A percentile compares a stretch with the other conserved stretches of the same genome.
Conservation (phyloP, 768 basidiomycete genomes). For the Paxillus involutus region DNA sequence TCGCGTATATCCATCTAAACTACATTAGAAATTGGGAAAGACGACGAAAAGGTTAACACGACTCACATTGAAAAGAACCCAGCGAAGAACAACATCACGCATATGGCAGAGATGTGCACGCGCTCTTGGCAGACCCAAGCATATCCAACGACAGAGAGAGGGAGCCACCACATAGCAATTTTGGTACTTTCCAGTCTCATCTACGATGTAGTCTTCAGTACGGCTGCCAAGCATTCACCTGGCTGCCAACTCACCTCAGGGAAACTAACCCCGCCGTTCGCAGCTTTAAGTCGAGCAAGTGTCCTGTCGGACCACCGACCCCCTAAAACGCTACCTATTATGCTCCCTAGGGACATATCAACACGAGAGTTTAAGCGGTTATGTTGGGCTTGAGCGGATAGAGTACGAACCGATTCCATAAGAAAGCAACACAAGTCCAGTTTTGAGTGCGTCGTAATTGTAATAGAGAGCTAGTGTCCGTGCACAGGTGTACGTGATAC, state of each 20-base stretch:
- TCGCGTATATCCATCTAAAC: slow-evolving; percentile 60
- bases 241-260: slow-evolving; percentile 56
- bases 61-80: slow-evolving; percentile 77
- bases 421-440: slow-evolving; percentile 75
- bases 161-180: slow-evolving; percentile 49
- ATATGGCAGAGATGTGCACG: slow-evolving; percentile 66
- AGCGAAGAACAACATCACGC: slow-evolving; percentile 69
- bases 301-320: slow-evolving; percentile 60
- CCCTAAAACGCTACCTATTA: slow-evolving; percentile 56
- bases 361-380: neutral
- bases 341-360: slow-evolving; percentile 34
- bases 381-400: neutral
- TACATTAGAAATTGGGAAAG: neutral
- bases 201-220: slow-evolving; percentile 31
- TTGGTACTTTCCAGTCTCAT: slow-evolving; percentile 74
- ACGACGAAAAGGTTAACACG: no score
- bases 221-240: neutral
- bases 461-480: slow-evolving; percentile 69
- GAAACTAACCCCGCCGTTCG: slow-evolving; percentile 48
- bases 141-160: slow-evolving; percentile 64
- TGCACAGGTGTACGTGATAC: slow-evolving; percentile 72
- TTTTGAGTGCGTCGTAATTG: slow-evolving; percentile 65
- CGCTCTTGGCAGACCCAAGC: slow-evolving; percentile 74
- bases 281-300: slow-evolving; percentile 43
- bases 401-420: slow-evolving; percentile 61